Evolutionary conservation across 176 grass and related monocot species (phyloP), one percentile per base, ranked within the genome.

Genomic region (Hordeum vulgare): DNA sequence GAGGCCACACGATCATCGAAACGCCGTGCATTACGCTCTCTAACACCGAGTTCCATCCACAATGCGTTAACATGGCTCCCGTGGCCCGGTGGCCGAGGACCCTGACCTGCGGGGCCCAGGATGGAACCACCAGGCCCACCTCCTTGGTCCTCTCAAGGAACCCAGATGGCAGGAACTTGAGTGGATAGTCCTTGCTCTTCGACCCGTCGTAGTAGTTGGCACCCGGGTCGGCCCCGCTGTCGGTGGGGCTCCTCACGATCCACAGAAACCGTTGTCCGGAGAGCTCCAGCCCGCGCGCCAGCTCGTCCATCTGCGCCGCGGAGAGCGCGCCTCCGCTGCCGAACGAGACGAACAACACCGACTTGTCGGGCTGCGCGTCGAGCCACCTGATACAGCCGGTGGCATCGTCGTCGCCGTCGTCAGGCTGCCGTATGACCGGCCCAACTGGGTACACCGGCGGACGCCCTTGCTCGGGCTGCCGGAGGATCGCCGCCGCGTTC

Each of bases 311-410:
- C 74, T 88, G 82, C 77, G 70, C 76, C 36, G 5, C 7, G 0
- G 78, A 27, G 28, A 92, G 78, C 36, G 65, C 63, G 35, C 90
- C 86, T 8, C 78, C 86, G 33, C 64, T 80, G 36, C 90, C 86
- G 68, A 86, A 89, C 35, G 90, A 92, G 49, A 89, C 71, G 67
- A 85, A 92, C 66, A 92, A 28, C 78, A 89, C 82, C 8, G 90
- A 92, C 49, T 36, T 6, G 5, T 56, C 71, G 0, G 80, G 80
- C 71, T 92, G 86, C 63, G 64, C 44, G 73, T 89, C 90, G 2
- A 92, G 85, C 86, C 90, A 90, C 1, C 28, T 40, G 1, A 86
- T 24, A 67, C 86, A 92, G 6, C 71, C 80, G 13, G 61, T 73
- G 56, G 12, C 33, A n/a, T 56, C 53, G 37, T 71, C 85, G 23